These are phyloP conservation scores for Bipolaris bicolor DNA, from an alignment of 2,329 filamentous ascomycete species.

Conservation along the genomic window DNA sequence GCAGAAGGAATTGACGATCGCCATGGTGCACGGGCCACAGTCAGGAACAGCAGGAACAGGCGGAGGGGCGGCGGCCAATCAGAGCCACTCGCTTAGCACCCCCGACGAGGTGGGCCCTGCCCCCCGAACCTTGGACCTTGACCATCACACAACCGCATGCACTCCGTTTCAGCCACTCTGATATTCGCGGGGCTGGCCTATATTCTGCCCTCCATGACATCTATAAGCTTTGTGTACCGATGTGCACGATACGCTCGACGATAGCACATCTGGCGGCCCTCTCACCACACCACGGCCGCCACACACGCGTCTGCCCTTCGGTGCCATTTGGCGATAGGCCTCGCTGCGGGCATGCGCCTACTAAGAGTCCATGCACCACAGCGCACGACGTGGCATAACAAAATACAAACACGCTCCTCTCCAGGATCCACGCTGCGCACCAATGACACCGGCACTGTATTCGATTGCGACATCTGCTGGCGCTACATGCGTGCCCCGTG, in stretches of 20 bases:
- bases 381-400: conserved; percentile 10
- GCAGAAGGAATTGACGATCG: conserved; percentile 20
- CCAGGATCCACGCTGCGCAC: conserved; percentile 8
- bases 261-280: not conserved
- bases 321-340: conserved; percentile 7
- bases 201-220: not conserved
- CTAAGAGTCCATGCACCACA: conserved; percentile 7
- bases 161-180: not conserved
- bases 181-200: not conserved
- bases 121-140: not conserved
- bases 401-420: conserved; percentile 3
- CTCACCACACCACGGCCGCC: not conserved
- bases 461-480: not conserved
- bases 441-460: not conserved
- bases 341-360: conserved; percentile 7
- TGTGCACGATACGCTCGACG: not conserved
- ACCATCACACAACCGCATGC: not conserved
- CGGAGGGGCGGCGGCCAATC: conserved; percentile 9
- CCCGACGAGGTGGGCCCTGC: too few species aligned
- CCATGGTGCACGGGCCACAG: conserved; percentile 13
- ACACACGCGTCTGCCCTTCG: conserved; percentile 13
- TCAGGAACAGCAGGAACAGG: conserved; percentile 19
- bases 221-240: too few species aligned
- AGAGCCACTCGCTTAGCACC: conserved; percentile 14
- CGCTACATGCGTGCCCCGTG: too few species aligned